Evolutionary conservation across 225 moss, liverwort and hornwort species (phyloP), one percentile per base, ranked within the genome.

Genomic region (Polytrichum commune): DNA sequence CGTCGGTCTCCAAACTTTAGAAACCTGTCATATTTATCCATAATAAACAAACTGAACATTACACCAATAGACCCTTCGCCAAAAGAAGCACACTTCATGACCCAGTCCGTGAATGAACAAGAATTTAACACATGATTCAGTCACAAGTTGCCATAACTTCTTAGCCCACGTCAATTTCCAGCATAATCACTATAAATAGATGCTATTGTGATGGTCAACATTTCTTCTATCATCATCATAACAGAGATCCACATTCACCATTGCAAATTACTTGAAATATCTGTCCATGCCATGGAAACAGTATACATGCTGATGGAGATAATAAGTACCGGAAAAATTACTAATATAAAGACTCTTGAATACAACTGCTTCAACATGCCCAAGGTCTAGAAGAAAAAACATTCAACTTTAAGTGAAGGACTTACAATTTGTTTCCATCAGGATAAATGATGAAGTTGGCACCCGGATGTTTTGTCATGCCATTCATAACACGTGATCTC

Each of bases 401-500:
- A 46, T 46, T 46, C 46, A 46, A 46, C 46, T 46, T 4, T 46
- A 46, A 13, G 4, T 46, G 13, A n/a, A 46, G 30, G 71, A 69
- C 82, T 83, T 80, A 90, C 87, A 82, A 72, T 68, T 91, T 89
- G 69, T 81, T 90, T 55, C 86, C 92, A 72, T 95, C 95, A 27
- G 85, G 93, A 69, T 83, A 87, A 61, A 92, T 85, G 18, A 98
- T 90, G 71, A 92, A 95, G 74, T 98, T 98, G 76, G 97, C 97
- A 66, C 97, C 97, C 54, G 97, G 97, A 71, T 98, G 94, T 75
- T 91, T 98, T 46, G 95, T 83, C 88, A 98, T 87, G 54, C 97
- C 97, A 76, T 98, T 98, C 54, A 88, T 93, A 27, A 98, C 87
- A 75, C 97, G 91, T 64, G 84, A 86, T 69, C 80, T 88, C 82